phyloP scores from a whole-genome alignment of 1,284 basidiomycete species.

The Moniliella sp. region DNA sequence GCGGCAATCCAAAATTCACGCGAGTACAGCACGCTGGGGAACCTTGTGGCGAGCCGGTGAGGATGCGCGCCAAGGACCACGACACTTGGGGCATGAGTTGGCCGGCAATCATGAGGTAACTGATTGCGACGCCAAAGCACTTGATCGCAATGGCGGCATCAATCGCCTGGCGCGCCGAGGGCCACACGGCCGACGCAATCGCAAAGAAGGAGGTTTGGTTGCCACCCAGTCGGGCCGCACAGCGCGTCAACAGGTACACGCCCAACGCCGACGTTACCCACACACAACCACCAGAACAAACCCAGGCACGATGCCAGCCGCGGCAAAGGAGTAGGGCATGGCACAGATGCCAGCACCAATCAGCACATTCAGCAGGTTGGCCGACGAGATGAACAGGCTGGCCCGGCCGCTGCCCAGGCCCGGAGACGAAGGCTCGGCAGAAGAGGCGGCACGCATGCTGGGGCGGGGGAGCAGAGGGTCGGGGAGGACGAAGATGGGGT shows the following conservation, averaged over 20 bases:
- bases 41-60: constrained; percentile 42
- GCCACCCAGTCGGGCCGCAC: constrained; percentile 51
- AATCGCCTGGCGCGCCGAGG: constrained; percentile 58
- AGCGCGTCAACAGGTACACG: constrained; percentile 65
- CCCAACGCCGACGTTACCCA: constrained; percentile 66
- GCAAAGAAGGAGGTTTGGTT: constrained; percentile 16
- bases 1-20: constrained; percentile 66
- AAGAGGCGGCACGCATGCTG: too few relatives aligned
- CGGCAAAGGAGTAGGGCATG: constrained; percentile 34
- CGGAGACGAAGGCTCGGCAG: too few relatives aligned
- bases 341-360: constrained; percentile 31
- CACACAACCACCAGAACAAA: constrained; percentile 70
- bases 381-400: constrained; percentile 20
- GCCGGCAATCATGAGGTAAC: constrained; percentile 39
- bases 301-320: constrained; percentile 42
- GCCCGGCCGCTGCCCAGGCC: too few relatives aligned
- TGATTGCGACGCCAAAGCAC: constrained; percentile 62
- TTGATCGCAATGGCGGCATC: constrained; percentile 72
- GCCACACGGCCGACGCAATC: constrained; percentile 33
- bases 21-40: constrained; percentile 59
- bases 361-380: constrained; percentile 33
- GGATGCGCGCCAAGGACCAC: constrained; percentile 41
- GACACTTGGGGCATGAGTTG: constrained; percentile 77
- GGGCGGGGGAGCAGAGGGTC: too few relatives aligned
- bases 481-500: too few relatives aligned